phyloP scores from a whole-genome alignment of 2,329 filamentous ascomycete species.

The Aspergillus fumigatiaffinis region DNA sequence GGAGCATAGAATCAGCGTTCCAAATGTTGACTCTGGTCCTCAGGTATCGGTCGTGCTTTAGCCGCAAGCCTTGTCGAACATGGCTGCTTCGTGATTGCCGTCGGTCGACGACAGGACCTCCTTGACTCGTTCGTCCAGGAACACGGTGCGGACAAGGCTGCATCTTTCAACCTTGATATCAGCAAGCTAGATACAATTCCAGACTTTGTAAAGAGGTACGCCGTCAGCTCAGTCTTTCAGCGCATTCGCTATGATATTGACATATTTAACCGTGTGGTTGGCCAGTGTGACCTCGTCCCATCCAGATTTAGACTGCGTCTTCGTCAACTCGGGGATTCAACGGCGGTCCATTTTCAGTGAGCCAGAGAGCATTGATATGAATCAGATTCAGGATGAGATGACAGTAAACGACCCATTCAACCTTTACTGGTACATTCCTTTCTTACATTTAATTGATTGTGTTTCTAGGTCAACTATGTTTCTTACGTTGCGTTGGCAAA shows the following conservation, averaged over 20 bases:
- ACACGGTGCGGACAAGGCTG: constrained; percentile 45
- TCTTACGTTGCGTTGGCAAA: constrained; percentile 48
- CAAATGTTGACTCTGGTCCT: background rate
- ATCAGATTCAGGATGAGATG: constrained; percentile 43
- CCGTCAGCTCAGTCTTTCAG: background rate
- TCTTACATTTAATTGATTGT: background rate
- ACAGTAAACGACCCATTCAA: constrained; percentile 31
- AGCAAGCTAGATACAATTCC: constrained; percentile 39
- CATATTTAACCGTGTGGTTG: too few species aligned
- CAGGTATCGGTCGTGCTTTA: constrained; percentile 44
- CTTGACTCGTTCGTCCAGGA: constrained; percentile 47
- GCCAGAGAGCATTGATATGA: constrained; percentile 45
- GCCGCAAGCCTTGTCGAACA: constrained; percentile 47
- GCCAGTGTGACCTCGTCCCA: constrained; percentile 37
- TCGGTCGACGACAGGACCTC: constrained; percentile 50
- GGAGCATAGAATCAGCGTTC: too few species aligned
- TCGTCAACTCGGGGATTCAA: constrained; percentile 54
- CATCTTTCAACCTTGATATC: constrained; percentile 48
- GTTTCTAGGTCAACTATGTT: constrained; percentile 37
- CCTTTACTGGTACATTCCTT: too few species aligned
- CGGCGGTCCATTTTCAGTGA: constrained; percentile 48
- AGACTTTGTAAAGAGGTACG: constrained; percentile 28
- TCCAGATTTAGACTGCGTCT: constrained; percentile 50
- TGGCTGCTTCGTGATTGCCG: constrained; percentile 46
- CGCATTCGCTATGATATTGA: too few species aligned